Evolutionary conservation across 192 early-diverging fungal genomes (phyloP), one percentile per base, ranked within the genome.

Genomic region (Backusella liffmaniae): DNA sequence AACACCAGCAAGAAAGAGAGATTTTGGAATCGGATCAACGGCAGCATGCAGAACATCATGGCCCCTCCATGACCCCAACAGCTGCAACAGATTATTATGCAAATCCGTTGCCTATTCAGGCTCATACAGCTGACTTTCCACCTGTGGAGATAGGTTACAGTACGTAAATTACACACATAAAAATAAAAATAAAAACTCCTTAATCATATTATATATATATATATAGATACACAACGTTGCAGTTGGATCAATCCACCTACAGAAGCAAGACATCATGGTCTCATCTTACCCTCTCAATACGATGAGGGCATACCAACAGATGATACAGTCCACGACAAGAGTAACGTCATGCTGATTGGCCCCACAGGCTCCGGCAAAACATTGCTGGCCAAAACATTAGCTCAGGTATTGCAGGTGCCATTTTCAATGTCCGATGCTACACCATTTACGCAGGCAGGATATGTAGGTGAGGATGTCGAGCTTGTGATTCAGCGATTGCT

Each of bases 401-500:
- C 95, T 23, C 88, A 95, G 72, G 85, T 95, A 1, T 86, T 96
- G 21, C 88, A 94, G 37, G 94, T 96, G 1, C 94, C 95, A 0
- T 96, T 94, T 74, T 95, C 94, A 1, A 92, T 94, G 78, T 94
- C 93, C 26, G 95, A 96, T 83, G 95, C 95, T 0, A 96, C 94
- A 2, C 93, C 94, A n/a, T 90, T 96, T 75, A 96, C 95, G 15
- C 94, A 95, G 76, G 91, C 94, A 18, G 95, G 95, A 5, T 96
- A 96, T 79, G 95, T 96, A 8, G 95, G 95, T 46, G 95, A 96
- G 73, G 95, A 96, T 81, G 94, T 96, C 18, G 95, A 96, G 76
- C 80, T 92, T 23, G 94, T 94, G 32, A 94, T 96, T 70, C 91
- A 93, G 67, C 84, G 94, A 26, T 81, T 96, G 51, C 79, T 96